phyloP scores from a whole-genome alignment of 257 asterid species.

The Orobanche coerulescens region DNA sequence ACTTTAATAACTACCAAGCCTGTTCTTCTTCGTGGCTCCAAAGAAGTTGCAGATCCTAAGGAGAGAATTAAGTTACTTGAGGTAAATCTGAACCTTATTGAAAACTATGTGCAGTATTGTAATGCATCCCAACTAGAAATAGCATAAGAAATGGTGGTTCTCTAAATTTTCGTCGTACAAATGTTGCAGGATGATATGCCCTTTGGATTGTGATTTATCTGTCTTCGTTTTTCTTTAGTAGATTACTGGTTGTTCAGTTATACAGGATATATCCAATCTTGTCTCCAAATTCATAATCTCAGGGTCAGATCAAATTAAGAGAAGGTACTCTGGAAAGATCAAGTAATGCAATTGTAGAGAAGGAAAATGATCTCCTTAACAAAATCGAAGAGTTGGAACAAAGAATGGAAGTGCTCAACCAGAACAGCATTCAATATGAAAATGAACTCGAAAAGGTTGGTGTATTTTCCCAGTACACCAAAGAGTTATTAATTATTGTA shows the following conservation, averaged over 20 bases:
- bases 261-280: too few species aligned
- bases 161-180: too few species aligned
- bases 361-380: slow-evolving; percentile 60
- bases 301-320: slow-evolving; percentile 62
- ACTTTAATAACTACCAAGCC: too few species aligned
- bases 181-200: too few species aligned
- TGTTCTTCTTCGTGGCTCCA: slow-evolving; percentile 34
- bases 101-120: too few species aligned
- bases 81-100: slow-evolving; percentile 34
- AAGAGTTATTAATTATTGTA: too few species aligned
- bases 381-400: slow-evolving; percentile 61
- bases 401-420: slow-evolving; percentile 44
- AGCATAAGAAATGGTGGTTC: too few species aligned
- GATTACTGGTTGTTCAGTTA: too few species aligned
- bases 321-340: slow-evolving; percentile 65
- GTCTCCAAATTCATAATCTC: too few species aligned
- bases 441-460: slow-evolving; percentile 45
- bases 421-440: slow-evolving; percentile 30
- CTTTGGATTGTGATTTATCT: background rate
- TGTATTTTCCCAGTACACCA: too few species aligned
- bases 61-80: slow-evolving; percentile 74
- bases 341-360: slow-evolving; percentile 52
- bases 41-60: slow-evolving; percentile 56
- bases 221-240: too few species aligned
- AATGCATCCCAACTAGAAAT: too few species aligned